phyloP scores from a whole-genome alignment of 2,329 filamentous ascomycete species.

The Penicillium olsonii region DNA sequence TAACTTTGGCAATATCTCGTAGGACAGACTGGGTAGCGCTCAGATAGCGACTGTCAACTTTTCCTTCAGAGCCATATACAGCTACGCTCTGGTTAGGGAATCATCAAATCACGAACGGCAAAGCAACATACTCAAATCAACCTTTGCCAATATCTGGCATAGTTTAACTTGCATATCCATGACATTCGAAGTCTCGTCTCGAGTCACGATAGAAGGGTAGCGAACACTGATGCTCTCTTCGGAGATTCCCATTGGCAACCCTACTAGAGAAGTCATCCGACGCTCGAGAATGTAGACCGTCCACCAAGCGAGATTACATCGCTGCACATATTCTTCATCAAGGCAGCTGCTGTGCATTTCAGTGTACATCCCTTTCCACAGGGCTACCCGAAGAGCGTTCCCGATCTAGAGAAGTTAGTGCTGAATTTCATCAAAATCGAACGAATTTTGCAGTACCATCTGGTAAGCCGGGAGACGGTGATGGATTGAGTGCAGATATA shows the following conservation, averaged over 20 bases:
- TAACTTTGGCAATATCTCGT: conserved; percentile 34
- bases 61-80: conserved; percentile 38
- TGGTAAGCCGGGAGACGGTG: conserved; percentile 49
- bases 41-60: conserved; percentile 28
- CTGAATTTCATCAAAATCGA: not conserved
- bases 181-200: not conserved
- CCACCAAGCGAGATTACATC: conserved; percentile 56
- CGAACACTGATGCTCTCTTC: conserved; percentile 52
- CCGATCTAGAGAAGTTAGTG: conserved; percentile 47
- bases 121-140: not conserved
- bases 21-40: conserved; percentile 39
- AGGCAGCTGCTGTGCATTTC: conserved; percentile 50
- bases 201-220: not conserved
- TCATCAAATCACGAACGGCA: conserved; percentile 25
- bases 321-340: conserved; percentile 44
- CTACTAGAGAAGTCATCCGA: conserved; percentile 56
- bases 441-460: conserved; percentile 35
- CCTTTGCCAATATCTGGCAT: not conserved
- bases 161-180: not conserved
- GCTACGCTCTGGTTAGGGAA: conserved; percentile 34
- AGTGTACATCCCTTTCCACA: conserved; percentile 56
- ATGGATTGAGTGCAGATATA: conserved; percentile 54
- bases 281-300: conserved; percentile 56
- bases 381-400: conserved; percentile 52
- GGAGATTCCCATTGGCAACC: conserved; percentile 50